Conservation (phyloP, 495 filamentous ascomycete genomes). For the Lasiosphaeria miniovina region DNA sequence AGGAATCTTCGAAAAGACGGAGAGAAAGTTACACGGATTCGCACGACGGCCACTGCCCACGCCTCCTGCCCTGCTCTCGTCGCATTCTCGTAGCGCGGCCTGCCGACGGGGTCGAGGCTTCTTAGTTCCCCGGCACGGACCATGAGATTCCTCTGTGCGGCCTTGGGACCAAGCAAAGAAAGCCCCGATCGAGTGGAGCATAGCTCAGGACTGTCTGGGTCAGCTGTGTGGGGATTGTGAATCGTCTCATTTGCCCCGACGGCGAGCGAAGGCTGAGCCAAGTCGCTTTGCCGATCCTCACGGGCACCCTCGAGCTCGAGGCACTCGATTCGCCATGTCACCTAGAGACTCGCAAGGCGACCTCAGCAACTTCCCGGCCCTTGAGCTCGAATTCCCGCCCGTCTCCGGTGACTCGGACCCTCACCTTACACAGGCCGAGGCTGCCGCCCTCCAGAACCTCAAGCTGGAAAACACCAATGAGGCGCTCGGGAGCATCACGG, state of each 20-base stretch:
- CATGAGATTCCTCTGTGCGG: slow-evolving; percentile 24
- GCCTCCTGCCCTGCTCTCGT: slow-evolving; percentile 2
- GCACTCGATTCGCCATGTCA: slow-evolving; percentile 24
- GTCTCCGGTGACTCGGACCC: slow-evolving; percentile 21
- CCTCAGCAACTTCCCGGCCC: slow-evolving; percentile 23
- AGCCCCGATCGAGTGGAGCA: slow-evolving; percentile 27
- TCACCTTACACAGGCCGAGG: slow-evolving; percentile 23
- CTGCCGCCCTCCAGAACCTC: slow-evolving; percentile 24
- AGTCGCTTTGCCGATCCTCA: not conserved
- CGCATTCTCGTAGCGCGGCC: not conserved
- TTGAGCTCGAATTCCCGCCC: slow-evolving; percentile 30
- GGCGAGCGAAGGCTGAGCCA: slow-evolving; percentile 3
- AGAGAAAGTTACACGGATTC: not conserved
- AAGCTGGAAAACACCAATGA: slow-evolving; percentile 31
- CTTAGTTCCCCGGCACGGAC: slow-evolving; percentile 14
- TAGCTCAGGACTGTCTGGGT: slow-evolving; percentile 12
- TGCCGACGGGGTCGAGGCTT: slow-evolving; percentile 8
- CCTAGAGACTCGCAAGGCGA: slow-evolving; percentile 19
- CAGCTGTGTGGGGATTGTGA: slow-evolving; percentile 20
- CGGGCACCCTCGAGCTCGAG: not conserved
- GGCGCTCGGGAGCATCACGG: slow-evolving; percentile 29
- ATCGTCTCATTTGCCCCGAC: slow-evolving; percentile 15
- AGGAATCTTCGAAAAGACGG: not conserved
- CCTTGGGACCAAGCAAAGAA: slow-evolving; percentile 16
- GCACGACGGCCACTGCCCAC: not conserved